phyloP scores from a whole-genome alignment of 148 eudicot species.

The Fallopia convolvulus region DNA sequence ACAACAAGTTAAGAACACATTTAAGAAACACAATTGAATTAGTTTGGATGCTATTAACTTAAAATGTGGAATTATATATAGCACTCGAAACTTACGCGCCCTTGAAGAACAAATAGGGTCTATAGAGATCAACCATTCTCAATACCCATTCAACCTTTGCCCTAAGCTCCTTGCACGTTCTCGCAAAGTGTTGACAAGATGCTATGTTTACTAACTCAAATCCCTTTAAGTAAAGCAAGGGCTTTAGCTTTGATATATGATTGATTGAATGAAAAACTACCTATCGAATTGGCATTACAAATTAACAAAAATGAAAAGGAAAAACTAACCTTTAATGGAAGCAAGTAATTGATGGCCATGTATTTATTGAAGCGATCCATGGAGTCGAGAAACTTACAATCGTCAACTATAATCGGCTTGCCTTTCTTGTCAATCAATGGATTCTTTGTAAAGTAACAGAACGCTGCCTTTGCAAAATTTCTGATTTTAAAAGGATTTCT shows the following conservation, averaged over 20 bases:
- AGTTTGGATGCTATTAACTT: background rate
- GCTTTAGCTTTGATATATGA: background rate
- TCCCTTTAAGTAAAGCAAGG: constrained; percentile 20
- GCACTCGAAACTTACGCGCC: constrained; percentile 12
- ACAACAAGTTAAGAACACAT: background rate
- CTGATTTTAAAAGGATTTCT: constrained; percentile 30
- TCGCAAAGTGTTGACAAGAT: constrained; percentile 28
- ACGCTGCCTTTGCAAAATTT: constrained; percentile 23
- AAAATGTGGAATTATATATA: background rate
- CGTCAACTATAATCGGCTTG: constrained; percentile 36
- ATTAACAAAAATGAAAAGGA: background rate
- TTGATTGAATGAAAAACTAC: background rate
- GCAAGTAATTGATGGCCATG: constrained; percentile 41
- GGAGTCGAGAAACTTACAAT: constrained; percentile 30
- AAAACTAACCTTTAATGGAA: constrained; percentile 49
- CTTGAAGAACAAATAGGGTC: constrained; percentile 11
- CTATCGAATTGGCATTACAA: background rate
- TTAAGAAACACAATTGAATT: too few relatives aligned
- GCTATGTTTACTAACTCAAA: constrained; percentile 38
- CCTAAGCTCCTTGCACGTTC: background rate
- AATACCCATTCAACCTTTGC: background rate
- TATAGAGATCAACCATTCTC: constrained; percentile 8
- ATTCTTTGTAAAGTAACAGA: constrained; percentile 32
- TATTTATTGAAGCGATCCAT: constrained; percentile 53
- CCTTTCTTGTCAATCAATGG: constrained; percentile 65